phyloP scores from a whole-genome alignment of 441 rosid genomes.

The Adansonia grandidieri region DNA sequence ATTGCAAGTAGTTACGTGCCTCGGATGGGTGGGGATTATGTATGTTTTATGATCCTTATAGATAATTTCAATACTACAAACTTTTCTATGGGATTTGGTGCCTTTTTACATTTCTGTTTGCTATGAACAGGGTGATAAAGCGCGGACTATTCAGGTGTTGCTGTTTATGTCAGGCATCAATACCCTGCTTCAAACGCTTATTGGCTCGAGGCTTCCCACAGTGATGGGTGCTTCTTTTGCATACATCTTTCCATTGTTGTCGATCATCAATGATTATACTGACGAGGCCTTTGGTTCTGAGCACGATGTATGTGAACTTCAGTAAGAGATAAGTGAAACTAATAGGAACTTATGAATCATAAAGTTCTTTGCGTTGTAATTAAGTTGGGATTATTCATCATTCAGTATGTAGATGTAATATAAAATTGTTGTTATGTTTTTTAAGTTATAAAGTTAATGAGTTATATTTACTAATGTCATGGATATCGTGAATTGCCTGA shows the following conservation, averaged over 20 bases:
- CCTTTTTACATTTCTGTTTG: constrained; percentile 15
- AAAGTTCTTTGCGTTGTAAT: neutral
- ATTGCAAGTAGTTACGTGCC: constrained; percentile 71
- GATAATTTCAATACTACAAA: neutral
- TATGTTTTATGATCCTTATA: constrained; percentile 41
- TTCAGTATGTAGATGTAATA: neutral
- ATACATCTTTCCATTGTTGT: constrained; percentile 66
- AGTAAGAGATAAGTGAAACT: neutral
- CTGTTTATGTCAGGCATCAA: constrained; percentile 85
- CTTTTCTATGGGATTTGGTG: constrained; percentile 9
- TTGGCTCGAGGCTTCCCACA: constrained; percentile 90
- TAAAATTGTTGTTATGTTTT: constrained; percentile 7
- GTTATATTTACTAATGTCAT: neutral
- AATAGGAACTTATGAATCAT: neutral
- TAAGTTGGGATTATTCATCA: neutral
- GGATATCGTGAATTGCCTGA: neutral
- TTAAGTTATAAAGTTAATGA: neutral
- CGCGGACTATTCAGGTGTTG: constrained; percentile 75
- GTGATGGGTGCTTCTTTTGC: constrained; percentile 93
- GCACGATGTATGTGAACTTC: constrained; percentile 56
- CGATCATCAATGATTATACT: constrained; percentile 69
- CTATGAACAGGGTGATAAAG: constrained; percentile 77
- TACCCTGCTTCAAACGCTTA: constrained; percentile 79
- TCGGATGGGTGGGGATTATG: constrained; percentile 83
- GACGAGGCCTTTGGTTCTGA: constrained; percentile 52